phyloP scores from a whole-genome alignment of 345 rosid genomes.

The Cochlearia excelsa region DNA sequence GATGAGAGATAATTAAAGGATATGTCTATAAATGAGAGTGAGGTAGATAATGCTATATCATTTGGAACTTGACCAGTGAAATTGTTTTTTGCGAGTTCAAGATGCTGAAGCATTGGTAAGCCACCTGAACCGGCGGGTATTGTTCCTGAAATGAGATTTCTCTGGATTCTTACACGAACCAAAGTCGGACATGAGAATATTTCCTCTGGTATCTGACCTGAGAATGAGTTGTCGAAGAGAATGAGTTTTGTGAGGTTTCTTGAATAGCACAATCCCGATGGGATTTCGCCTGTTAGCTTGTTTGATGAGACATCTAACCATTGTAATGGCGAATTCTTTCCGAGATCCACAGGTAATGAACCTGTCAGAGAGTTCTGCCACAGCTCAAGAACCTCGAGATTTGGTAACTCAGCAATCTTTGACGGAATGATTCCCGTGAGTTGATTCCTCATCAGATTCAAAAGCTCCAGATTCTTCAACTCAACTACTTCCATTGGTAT shows the following conservation, averaged over 20 bases:
- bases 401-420: slow-evolving; percentile 53
- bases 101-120: slow-evolving; percentile 70
- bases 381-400: slow-evolving; percentile 64
- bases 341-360: slow-evolving; percentile 56
- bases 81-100: slow-evolving; percentile 78
- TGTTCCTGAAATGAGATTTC: slow-evolving; percentile 60
- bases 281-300: slow-evolving; percentile 61
- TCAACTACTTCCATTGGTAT: slow-evolving; percentile 56
- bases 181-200: slow-evolving; percentile 58
- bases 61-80: slow-evolving; percentile 72
- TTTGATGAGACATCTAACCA: slow-evolving; percentile 79
- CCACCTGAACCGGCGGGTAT: slow-evolving; percentile 65
- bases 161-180: slow-evolving; percentile 71
- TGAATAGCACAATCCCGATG: slow-evolving; percentile 52
- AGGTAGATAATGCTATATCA: slow-evolving; percentile 55
- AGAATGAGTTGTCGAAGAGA: slow-evolving; percentile 72
- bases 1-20: slow-evolving; percentile 64
- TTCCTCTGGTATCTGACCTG: slow-evolving; percentile 55
- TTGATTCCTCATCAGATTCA: slow-evolving; percentile 70
- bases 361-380: slow-evolving; percentile 70
- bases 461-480: slow-evolving; percentile 56
- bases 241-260: slow-evolving; percentile 78
- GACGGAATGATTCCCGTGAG: slow-evolving; percentile 54
- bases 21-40: slow-evolving; percentile 81
- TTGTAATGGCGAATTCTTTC: slow-evolving; percentile 53